A percentile compares a stretch with the other conserved stretches of the same genome.
These are phyloP conservation scores for Paramecium biaurelia DNA, from an alignment of 73 alveolate genomes.

Conservation along the genomic window DNA sequence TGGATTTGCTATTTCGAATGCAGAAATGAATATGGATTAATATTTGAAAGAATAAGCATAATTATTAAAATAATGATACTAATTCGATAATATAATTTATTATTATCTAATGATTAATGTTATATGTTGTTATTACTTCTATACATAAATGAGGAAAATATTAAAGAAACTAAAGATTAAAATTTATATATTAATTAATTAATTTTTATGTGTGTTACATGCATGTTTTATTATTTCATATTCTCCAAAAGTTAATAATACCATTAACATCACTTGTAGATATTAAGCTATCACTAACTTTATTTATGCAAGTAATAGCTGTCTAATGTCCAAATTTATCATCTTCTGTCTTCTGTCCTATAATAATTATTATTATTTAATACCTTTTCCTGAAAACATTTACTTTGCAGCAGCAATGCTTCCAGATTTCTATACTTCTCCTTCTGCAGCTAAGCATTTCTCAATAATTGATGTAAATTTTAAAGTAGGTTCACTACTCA, in stretches of 20 bases:
- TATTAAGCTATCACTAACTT: neutral
- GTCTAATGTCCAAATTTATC: constrained; percentile 5
- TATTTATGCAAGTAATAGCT: neutral
- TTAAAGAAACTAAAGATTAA: neutral
- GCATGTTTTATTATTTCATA: neutral
- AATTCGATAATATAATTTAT: neutral
- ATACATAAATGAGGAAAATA: too few relatives aligned
- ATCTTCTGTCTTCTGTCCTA: neutral
- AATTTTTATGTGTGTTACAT: neutral
- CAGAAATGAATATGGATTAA: constrained; percentile 51
- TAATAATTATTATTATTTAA: neutral
- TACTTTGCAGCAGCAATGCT: neutral
- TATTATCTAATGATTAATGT: neutral
- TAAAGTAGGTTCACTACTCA: neutral
- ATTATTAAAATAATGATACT: constrained; percentile 48
- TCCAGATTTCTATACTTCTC: neutral
- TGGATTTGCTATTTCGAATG: constrained; percentile 61
- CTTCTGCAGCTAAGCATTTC: neutral
- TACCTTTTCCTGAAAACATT: constrained; percentile 6
- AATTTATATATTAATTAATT: neutral
- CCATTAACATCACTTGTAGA: constrained; percentile 56
- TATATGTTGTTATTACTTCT: too few relatives aligned
- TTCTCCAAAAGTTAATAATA: constrained; percentile 18
- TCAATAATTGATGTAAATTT: neutral
- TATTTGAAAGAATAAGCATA: constrained; percentile 25